Conservation (phyloP, 2,329 filamentous ascomycete species). For the Fusarium citri region DNA sequence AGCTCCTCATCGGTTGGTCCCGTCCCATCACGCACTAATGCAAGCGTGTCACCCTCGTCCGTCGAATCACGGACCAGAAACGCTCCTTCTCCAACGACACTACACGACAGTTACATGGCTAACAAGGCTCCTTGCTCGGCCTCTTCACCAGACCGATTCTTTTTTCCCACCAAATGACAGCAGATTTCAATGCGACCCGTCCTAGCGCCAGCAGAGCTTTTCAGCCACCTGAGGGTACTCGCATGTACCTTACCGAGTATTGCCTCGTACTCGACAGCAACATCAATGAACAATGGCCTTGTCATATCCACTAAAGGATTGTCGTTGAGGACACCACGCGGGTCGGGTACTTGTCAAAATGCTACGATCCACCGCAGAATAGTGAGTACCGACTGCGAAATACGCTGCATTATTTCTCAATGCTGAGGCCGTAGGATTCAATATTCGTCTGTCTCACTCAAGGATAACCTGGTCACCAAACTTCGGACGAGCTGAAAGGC, state of each 20-base stretch:
- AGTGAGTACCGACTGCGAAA: constrained; percentile 15
- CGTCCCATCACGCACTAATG: constrained; percentile 58
- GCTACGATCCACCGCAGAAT: constrained; percentile 21
- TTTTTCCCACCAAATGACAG: constrained; percentile 27
- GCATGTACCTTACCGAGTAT: neutral
- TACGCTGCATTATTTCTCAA: constrained; percentile 11
- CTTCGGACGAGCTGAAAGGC: neutral
- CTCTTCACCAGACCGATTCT: constrained; percentile 42
- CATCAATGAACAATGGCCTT: constrained; percentile 5
- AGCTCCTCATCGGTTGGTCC: constrained; percentile 59
- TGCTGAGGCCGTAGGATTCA: neutral
- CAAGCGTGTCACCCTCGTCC: constrained; percentile 57
- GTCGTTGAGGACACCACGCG: neutral
- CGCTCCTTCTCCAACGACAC: constrained; percentile 40
- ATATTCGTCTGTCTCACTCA: constrained; percentile 17
- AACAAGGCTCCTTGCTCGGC: constrained; percentile 14
- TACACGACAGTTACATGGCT: constrained; percentile 25
- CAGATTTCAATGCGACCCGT: constrained; percentile 14
- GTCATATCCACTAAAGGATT: constrained; percentile 9
- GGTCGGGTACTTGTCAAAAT: constrained; percentile 22
- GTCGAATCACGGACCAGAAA: constrained; percentile 52
- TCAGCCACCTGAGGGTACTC: constrained; percentile 24
- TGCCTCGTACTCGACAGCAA: constrained; percentile 1
- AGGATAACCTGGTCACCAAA: constrained; percentile 1
- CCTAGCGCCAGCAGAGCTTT: constrained; percentile 32